Conservation (phyloP, 139 green algal species). For the Marvania coccoides region DNA sequence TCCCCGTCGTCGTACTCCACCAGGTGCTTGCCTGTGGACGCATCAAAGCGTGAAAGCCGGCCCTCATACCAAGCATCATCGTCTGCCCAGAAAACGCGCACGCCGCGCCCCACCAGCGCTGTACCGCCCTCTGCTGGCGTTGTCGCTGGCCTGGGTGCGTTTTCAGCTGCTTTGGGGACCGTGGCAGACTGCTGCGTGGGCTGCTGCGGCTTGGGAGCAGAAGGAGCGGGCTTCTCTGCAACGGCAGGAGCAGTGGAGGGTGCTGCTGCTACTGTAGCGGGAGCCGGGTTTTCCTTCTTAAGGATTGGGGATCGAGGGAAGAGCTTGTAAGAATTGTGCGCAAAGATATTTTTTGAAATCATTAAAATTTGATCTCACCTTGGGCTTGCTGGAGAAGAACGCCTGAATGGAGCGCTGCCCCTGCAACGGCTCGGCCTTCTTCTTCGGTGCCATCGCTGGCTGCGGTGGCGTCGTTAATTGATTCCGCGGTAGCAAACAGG, state of each 20-base stretch:
- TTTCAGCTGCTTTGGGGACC: not conserved
- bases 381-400: constrained; percentile 45
- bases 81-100: constrained; percentile 50
- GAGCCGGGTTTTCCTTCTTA: too few species aligned
- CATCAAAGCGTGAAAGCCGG: constrained; percentile 14
- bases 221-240: too few species aligned
- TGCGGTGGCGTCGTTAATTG: too few species aligned
- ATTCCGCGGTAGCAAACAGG: too few species aligned
- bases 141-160: not conserved
- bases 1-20: constrained; percentile 72
- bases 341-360: not conserved
- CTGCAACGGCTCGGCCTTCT: not conserved
- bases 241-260: too few species aligned
- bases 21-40: constrained; percentile 29
- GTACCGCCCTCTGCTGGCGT: not conserved
- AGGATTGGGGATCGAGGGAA: too few species aligned
- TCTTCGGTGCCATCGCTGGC: constrained; percentile 24
- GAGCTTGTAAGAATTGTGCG: too few species aligned
- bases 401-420: constrained; percentile 50
- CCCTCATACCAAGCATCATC: constrained; percentile 41
- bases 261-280: too few species aligned
- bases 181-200: not conserved
- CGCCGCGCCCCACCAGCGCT: constrained; percentile 20
- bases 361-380: not conserved
- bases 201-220: not conserved